Base-by-base conservation (phyloP, 1,139 yeast species). In the Diutina pseudorugosa region DNA sequence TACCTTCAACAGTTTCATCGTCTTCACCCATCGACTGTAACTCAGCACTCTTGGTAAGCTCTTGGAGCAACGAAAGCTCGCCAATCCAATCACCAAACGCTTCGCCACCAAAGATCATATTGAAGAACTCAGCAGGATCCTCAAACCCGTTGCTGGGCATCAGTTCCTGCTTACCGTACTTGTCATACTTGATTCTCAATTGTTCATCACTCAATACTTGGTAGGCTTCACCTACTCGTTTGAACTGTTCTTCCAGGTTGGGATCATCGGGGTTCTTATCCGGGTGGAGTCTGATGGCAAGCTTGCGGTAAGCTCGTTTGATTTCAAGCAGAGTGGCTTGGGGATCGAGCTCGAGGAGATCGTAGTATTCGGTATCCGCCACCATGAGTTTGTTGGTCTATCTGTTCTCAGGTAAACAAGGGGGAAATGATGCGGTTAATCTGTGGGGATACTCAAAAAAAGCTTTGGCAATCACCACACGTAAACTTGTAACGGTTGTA, bases 231-330 rank as follows among this genome's bases (percentile, higher is more conserved):
- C 52, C 52, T 12, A 83, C 82, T 54, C 76, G 83, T 62, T 83
- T 87, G 59, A 83, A 83, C 61, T 73, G 77, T 18, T 74, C 69
- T 49, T 91, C 91, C 4, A 97, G 96, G 30, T 72, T 71, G 6
- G 93, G 91, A 61, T 85, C 87, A 60, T 84, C 81, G 8, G 97
- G 98, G 62, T 93, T 90, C 71, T 93, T 94, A 67, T 93, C 98
- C 0, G 98, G 98, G 66, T 94, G 98, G 57, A 90, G 85, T 55
- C 71, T 75, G 65, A 93, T 83, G 8, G 98, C 98, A 63, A 84
- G 83, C 66, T 85, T 85, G 56, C 98, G 76, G 69, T 93, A 93
- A 0, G 97, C 96, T 66, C 88, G 89, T 67, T 93, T 94, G 67
- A 93, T 91, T 54, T 89, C 95, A 30, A 82, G 73, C 6, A 85